phyloP scores from a whole-genome alignment of 805 yeast species.

The Ogataea chonburiensis region DNA sequence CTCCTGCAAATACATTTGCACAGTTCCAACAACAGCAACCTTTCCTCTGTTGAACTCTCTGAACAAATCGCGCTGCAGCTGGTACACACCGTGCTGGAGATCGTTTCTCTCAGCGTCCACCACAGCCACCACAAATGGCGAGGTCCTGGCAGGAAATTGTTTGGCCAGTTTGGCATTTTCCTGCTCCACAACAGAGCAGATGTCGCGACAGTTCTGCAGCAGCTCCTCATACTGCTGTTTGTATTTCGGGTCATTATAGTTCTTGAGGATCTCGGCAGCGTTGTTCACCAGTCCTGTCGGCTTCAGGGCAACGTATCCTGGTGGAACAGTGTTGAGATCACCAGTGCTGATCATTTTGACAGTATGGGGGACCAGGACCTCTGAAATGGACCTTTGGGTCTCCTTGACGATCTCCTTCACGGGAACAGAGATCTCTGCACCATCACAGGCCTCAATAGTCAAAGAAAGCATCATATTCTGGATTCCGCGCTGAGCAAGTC shows the following conservation, averaged over 20 bases:
- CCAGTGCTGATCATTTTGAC: slow-evolving; percentile 48
- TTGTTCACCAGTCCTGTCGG: slow-evolving; percentile 85
- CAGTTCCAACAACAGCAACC: slow-evolving; percentile 79
- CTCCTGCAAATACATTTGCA: slow-evolving; percentile 86
- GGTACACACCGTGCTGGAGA: slow-evolving; percentile 88
- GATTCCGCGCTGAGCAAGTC: slow-evolving; percentile 70
- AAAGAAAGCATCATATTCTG: slow-evolving; percentile 94
- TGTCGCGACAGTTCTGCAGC: slow-evolving; percentile 61
- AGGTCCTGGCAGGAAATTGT: slow-evolving; percentile 59
- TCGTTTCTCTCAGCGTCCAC: slow-evolving; percentile 91
- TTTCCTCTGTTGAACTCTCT: slow-evolving; percentile 65
- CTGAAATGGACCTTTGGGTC: slow-evolving; percentile 64
- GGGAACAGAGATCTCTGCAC: slow-evolving; percentile 49
- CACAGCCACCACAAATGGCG: slow-evolving; percentile 74
- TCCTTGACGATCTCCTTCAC: slow-evolving; percentile 59
- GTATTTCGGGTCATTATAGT: slow-evolving; percentile 55
- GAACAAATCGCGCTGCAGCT: slow-evolving; percentile 80
- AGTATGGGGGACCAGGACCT: slow-evolving; percentile 73
- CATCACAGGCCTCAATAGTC: slow-evolving; percentile 91
- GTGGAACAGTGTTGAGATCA: slow-evolving; percentile 68
- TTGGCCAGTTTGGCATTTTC: slow-evolving; percentile 50
- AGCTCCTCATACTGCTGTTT: slow-evolving; percentile 53
- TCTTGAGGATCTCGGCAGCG: slow-evolving; percentile 69
- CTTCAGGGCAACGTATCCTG: slow-evolving; percentile 90
- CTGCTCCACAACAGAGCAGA: slow-evolving; percentile 55